Conservation (phyloP, 2,329 filamentous ascomycete species). For the Colletotrichum sansevieriae region DNA sequence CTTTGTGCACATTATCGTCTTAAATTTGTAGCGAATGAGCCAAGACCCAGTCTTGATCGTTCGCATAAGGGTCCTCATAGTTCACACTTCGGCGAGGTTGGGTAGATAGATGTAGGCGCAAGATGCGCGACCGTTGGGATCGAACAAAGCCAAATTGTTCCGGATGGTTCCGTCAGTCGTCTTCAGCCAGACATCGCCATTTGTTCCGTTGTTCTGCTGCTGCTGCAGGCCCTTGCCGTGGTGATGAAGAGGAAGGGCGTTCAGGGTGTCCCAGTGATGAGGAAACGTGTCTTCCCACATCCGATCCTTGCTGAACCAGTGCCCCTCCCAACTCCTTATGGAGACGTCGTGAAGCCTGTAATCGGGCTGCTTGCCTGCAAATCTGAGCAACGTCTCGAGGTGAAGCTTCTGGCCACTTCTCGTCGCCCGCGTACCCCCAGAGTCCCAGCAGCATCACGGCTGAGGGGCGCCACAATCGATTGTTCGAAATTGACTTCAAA, state of each 20-base stretch:
- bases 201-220: not conserved
- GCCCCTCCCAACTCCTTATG: slow-evolving; percentile 37
- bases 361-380: slow-evolving; percentile 36
- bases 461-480: slow-evolving; percentile 32
- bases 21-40: slow-evolving; percentile 36
- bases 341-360: slow-evolving; percentile 35
- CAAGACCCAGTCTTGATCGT: slow-evolving; percentile 34
- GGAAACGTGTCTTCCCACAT: slow-evolving; percentile 39
- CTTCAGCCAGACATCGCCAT: not conserved
- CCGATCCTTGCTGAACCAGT: slow-evolving; percentile 37
- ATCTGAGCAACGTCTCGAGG: slow-evolving; percentile 16
- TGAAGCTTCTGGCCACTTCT: slow-evolving; percentile 50
- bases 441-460: slow-evolving; percentile 60
- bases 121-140: slow-evolving; percentile 22
- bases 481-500: slow-evolving; percentile 40
- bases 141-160: slow-evolving; percentile 29
- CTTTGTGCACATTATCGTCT: slow-evolving; percentile 5
- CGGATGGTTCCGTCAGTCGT: slow-evolving; percentile 8
- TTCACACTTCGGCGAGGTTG: slow-evolving; percentile 5
- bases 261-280: slow-evolving; percentile 35
- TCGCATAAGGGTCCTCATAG: slow-evolving; percentile 37
- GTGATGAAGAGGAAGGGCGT: slow-evolving; percentile 31
- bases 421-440: slow-evolving; percentile 56
- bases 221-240: slow-evolving; percentile 4
- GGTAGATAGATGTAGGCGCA: slow-evolving; percentile 41